Base-by-base conservation (phyloP, 164 flowering plant genomes). In the Berberis thunbergii region DNA sequence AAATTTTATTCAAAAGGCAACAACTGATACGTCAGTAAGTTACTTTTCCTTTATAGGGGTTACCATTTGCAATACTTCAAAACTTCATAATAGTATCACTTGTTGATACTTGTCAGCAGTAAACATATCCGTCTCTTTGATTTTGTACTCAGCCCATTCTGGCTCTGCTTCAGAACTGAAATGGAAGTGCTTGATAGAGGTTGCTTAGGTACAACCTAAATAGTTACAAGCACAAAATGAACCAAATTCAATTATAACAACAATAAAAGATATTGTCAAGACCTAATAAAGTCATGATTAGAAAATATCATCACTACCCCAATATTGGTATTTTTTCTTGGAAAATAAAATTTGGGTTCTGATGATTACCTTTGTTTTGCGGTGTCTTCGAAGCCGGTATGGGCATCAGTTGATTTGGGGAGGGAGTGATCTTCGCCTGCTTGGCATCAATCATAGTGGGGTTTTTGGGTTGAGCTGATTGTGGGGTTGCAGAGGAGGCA, bases 61-160 rank as follows among this genome's bases (percentile, higher is more conserved):
- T 45, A 42, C 41, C 55, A 39, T 43, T 44, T 3, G n/a, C 3
- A 49, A 57, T 2, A 49, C 43, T 58, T n/a, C 43, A 54, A 49
- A 61, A 57, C 12, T 41, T 43, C 40, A 57, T 62, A 68, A 43
- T 52, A 61, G 70, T 64, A 76, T 78, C 78, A 93, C 98, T 89
- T 93, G 97, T 69, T 90, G 98, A 77, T 90, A 90, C 77, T 88
- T 90, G 76, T 93, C 98, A 56, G 77, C 92, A 41, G 98, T 93
- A 72, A 93, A 93, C 95, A 93, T 81, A 70, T 90, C 88, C 70
- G 84, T 80, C 79, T 93, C 98, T 76, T 93, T 93, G 42, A 93
- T 88, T 73, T 87, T 90, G 83, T 93, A 93, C 67, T 93, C 98
- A 10, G 82, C 86, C 98, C 98, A 94, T 63, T 91, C 97, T 4